Evolutionary conservation across 139 green algal species (phyloP), one percentile per base, ranked within the genome.

Genomic region (Closterium sp.): DNA sequence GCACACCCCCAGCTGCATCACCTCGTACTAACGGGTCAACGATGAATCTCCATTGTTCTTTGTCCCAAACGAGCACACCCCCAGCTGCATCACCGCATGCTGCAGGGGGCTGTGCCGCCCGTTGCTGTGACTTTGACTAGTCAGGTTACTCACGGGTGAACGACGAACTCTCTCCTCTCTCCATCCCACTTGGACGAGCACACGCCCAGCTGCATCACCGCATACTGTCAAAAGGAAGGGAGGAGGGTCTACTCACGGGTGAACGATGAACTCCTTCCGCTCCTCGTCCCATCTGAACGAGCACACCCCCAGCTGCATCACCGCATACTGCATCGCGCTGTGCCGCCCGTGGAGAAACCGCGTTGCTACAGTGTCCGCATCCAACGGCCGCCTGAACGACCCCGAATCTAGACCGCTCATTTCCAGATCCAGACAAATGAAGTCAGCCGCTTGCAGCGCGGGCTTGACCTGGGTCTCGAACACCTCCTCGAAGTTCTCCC

Each of bases 401-500:
- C 31, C 69, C n/a, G 31, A 90, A 31, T 91, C 88, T 23, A 91
- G 31, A 89, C 88, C 88, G 88, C 31, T 89, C 30, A 91, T 87
- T 66, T 91, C 88, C n/a, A 91, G n/a, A 91, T 91, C 88, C 34
- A 91, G n/a, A 33, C 31, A 43, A 89, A 91, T 25, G 84, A 91
- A 91, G 84, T 91, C 88, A 34, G 81, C 69, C 28, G n/a, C 69
- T 32, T 89, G 34, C 31, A 91, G 88, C 34, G 88, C 30, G 34
- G n/a, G 28, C 85, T 91, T 25, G 28, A 91, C 32, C 19, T 33
- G n/a, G 38, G 30, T 89, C 25, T 89, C 86, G 6, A 89, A 89
- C 30, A 89, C 86, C 9, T 89, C 36, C 36, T 31, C n/a, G 30
- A 89, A 89, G 38, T 89, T 89, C 0, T 69, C n/a, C 21, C 30